These are phyloP conservation scores for Leccinum uliginosum DNA, from an alignment of 768 basidiomycete species.

Conservation along the genomic window DNA sequence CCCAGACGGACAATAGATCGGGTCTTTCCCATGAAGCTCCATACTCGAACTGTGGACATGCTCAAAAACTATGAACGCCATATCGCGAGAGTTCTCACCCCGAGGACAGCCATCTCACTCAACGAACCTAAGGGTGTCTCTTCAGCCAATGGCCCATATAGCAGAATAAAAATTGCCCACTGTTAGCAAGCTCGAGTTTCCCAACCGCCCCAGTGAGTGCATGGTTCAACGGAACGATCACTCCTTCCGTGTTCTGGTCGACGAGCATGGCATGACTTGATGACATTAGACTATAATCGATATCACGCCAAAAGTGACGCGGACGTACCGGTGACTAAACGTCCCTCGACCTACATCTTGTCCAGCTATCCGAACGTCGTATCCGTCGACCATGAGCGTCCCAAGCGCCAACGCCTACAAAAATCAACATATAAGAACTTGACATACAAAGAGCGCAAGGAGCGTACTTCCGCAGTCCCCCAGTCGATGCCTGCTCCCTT, in stretches of 20 bases:
- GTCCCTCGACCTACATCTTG: conserved; percentile 92
- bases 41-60: conserved; percentile 71
- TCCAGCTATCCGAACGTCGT: conserved; percentile 84
- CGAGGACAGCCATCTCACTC: conserved; percentile 87
- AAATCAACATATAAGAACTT: background rate
- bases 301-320: background rate
- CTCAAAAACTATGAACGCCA: background rate
- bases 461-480: conserved; percentile 78
- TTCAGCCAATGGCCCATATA: background rate
- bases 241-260: conserved; percentile 77
- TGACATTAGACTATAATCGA: background rate
- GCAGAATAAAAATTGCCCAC: conserved; percentile 37
- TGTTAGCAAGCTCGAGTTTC: conserved; percentile 83
- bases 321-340: conserved; percentile 66
- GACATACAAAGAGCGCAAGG: background rate
- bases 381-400: conserved; percentile 75
- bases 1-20: conserved; percentile 81
- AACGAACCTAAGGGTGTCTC: conserved; percentile 54
- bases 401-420: conserved; percentile 82
- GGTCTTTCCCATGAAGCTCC: conserved; percentile 89
- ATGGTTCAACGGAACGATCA: conserved; percentile 79
- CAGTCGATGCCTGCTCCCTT: conserved; percentile 76
- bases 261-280: conserved; percentile 85
- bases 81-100: conserved; percentile 43
- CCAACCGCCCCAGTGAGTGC: conserved; percentile 49